Conservation (phyloP, 768 basidiomycete genomes). For the Favolaschia claudopus region DNA sequence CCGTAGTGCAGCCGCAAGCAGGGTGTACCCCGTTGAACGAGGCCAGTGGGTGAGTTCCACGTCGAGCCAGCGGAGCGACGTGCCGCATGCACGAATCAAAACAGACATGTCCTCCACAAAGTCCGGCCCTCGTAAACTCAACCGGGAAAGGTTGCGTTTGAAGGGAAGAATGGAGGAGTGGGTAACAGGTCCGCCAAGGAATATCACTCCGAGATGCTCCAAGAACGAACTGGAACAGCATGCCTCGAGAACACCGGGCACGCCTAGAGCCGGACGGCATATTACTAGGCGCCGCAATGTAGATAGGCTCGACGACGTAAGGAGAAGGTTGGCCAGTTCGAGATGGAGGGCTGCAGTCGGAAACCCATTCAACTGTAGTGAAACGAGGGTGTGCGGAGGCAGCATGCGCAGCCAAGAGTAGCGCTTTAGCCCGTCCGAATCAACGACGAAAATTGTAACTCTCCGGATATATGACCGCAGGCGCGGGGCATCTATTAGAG, state of each 20-base stretch:
- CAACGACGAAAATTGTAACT: background rate
- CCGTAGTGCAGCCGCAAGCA: no score
- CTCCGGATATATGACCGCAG: background rate
- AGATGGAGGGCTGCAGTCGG: background rate
- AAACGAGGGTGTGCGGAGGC: background rate
- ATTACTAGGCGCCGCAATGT: background rate
- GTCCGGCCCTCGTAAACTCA: background rate
- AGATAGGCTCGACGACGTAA: background rate
- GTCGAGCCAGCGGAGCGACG: background rate
- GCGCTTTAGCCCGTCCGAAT: background rate
- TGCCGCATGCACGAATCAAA: background rate
- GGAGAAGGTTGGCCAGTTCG: background rate
- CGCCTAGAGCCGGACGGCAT: no score
- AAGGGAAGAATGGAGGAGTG: background rate
- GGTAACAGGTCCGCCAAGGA: background rate
- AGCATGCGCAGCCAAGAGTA: background rate
- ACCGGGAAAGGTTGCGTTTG: background rate
- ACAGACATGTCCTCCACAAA: background rate
- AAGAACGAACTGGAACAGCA: background rate
- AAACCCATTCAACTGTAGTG: background rate
- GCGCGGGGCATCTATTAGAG: no score
- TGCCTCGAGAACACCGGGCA: no score
- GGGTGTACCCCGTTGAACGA: no score
- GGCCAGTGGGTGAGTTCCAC: background rate
- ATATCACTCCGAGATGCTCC: background rate